phyloP scores from a whole-genome alignment of 768 basidiomycete genomes.

The Boletales sp. region DNA sequence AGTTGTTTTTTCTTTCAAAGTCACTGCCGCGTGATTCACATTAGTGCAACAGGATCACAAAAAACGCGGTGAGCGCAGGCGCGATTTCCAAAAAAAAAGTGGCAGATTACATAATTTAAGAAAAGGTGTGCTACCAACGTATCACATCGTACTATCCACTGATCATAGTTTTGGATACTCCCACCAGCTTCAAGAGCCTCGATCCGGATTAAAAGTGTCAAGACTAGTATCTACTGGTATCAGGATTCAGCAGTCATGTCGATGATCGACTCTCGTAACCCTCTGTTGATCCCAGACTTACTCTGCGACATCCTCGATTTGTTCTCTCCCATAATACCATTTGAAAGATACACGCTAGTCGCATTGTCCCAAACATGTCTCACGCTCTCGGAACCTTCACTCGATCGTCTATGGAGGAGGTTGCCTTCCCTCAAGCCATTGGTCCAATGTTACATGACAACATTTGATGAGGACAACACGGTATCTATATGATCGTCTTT shows the following conservation, averaged over 20 bases:
- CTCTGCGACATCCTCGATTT: constrained; percentile 2
- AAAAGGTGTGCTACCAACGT: no score
- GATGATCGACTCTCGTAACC: neutral
- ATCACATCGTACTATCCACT: no score
- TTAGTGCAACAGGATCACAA: no score
- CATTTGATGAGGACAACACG: neutral
- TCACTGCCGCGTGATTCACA: no score
- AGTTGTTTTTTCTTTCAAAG: no score
- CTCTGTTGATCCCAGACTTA: constrained; percentile 8
- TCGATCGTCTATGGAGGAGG: constrained; percentile 10
- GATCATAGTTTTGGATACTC: no score
- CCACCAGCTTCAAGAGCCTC: no score
- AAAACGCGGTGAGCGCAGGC: no score
- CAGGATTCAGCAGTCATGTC: neutral
- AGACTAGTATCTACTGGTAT: neutral
- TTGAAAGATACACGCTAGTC: neutral
- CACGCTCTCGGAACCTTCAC: constrained; percentile 5
- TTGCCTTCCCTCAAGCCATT: constrained; percentile 10
- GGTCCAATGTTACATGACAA: constrained; percentile 5
- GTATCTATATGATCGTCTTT: neutral
- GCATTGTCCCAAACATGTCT: constrained; percentile 10
- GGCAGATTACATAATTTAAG: no score
- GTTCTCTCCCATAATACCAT: neutral
- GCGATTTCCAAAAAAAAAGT: no score
- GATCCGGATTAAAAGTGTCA: no score